phyloP scores from a whole-genome alignment of 2,329 filamentous ascomycete species.

The Colletotrichum sp. region DNA sequence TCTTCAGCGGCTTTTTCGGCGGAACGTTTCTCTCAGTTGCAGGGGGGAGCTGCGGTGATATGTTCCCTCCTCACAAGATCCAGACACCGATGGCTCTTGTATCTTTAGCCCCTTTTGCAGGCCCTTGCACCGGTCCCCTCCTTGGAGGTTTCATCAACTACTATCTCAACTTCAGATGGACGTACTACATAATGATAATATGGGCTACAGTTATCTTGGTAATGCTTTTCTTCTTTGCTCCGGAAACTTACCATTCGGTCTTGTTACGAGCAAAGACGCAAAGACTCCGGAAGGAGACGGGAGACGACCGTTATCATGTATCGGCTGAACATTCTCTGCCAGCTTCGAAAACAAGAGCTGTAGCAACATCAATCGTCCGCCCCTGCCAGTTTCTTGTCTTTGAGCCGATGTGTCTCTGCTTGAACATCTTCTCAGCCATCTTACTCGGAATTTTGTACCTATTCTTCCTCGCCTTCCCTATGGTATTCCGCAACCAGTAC shows the following conservation, averaged over 20 bases:
- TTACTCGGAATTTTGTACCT: slow-evolving; percentile 86
- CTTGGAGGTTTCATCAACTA: slow-evolving; percentile 87
- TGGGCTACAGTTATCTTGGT: slow-evolving; percentile 71
- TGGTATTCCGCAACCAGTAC: slow-evolving; percentile 78
- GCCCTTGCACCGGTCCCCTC: slow-evolving; percentile 64
- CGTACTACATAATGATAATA: slow-evolving; percentile 83
- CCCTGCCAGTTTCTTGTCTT: slow-evolving; percentile 80
- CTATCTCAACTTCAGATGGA: slow-evolving; percentile 77
- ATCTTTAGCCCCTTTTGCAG: slow-evolving; percentile 66
- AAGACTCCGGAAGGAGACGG: slow-evolving; percentile 72
- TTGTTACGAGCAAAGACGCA: slow-evolving; percentile 76
- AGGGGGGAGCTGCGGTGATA: slow-evolving; percentile 83
- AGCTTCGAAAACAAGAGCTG: slow-evolving; percentile 50
- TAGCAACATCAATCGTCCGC: slow-evolving; percentile 64
- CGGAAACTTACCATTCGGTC: slow-evolving; percentile 83
- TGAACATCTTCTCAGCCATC: slow-evolving; percentile 83
- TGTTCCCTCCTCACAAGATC: slow-evolving; percentile 72
- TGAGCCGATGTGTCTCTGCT: slow-evolving; percentile 84
- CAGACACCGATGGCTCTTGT: slow-evolving; percentile 85
- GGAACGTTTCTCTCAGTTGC: slow-evolving; percentile 75
- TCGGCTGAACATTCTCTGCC: slow-evolving; percentile 75
- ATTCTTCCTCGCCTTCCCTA: slow-evolving; percentile 88
- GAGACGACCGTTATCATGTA: slow-evolving; percentile 75
- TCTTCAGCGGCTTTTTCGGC: slow-evolving; percentile 76
- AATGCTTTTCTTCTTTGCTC: slow-evolving; percentile 73